Base-by-base conservation (phyloP, 2,329 filamentous ascomycete species). In the Pseudogymnoascus sp. region DNA sequence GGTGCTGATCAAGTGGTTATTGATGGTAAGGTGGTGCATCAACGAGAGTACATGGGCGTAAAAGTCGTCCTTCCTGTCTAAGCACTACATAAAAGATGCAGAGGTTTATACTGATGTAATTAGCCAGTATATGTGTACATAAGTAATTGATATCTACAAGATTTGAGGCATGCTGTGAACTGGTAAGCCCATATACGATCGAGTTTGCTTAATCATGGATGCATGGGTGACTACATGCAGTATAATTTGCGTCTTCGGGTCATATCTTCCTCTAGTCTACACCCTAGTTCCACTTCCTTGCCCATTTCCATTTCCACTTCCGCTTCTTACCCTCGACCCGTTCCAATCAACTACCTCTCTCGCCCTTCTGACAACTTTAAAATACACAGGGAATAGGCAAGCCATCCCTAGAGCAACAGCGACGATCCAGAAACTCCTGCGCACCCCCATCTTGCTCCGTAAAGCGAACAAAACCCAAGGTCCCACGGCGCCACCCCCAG, bases 11-110 rank as follows among this genome's bases (percentile, higher is more conserved):
- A 79, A 62, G 74, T 77, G 0, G 64, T 79, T 1, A 73, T 79
- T 63, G 71, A 78, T 65, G 77, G 78, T 42, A 79, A 78, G 68
- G 66, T 79, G 9, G 78, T 79, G 77, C 76, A 78, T 31, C 77
- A 79, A 64, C 68, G 76, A 47, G 77, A 79, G 63, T 79, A 78
- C 61, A 78, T 79, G 76, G 78, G 78, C 21, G 74, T 79, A 44
- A 78, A 77, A 68, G 77, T 79, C 35, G 70, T 79, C 4, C 67
- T 79, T 47, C 77, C 78, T 3, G 77, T 79, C 21, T 79, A 67
- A 65, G 23, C 50, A 57, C n/a, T 19, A n/a, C 8, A 40, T 40
- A 40, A 40, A 40, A 40, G 38, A 40, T 40, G 38, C 38, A 40
- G 38, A 40, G n/a, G 38, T 40, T 19, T 40, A 40, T 40, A 40